Evolutionary conservation across 2,329 filamentous ascomycete species (phyloP), one percentile per base, ranked within the genome.

Genomic region (Xylaria sp.): DNA sequence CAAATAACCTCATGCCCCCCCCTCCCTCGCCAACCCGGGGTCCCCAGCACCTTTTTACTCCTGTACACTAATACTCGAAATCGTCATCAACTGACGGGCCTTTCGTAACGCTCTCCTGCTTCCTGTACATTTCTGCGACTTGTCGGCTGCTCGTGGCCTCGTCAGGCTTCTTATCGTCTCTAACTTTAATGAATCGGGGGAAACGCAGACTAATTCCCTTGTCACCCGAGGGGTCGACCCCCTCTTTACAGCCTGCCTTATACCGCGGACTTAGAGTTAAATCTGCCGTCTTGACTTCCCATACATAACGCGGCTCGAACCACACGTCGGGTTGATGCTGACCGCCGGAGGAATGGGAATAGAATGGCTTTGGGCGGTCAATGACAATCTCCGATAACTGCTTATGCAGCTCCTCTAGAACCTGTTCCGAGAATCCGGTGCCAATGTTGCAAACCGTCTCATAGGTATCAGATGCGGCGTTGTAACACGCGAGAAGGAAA

Each of bases 391-490:
- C 87, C 0, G 89, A 91, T 34, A 99, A 89, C 61, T 91, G 86
- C 28, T 87, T 85, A 83, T 98, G 90, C 15, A 98, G 86, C 44
- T 94, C 92, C 76, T 97, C 92, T n/a, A 99, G 91, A 2, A 95
- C 87, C n/a, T 91, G 92, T 81, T 99, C 96, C 0, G 92, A 95
- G 82, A 99, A 99, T 2, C 96, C 96, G 0, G 96, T 99, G 73
- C 96, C 96, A 76, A 99, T 98, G 81, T 99, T 99, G 88, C 96
- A 99, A 2, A 99, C 91, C 0, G 94, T 97, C 81, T 99, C 96
- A 83, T 97, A 99, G 1, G 86, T 90, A 70, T 99, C 93, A 1
- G 87, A 89, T 60, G 82, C 85, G 0, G 91, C 84, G 80, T 98
- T 98, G 84, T 97, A 97, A 81, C 95, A 98, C 6, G 95, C 96